Evolutionary conservation across 495 filamentous ascomycete species (phyloP), one percentile per base, ranked within the genome.

Genomic region (Aspergillus ellipticus): DNA sequence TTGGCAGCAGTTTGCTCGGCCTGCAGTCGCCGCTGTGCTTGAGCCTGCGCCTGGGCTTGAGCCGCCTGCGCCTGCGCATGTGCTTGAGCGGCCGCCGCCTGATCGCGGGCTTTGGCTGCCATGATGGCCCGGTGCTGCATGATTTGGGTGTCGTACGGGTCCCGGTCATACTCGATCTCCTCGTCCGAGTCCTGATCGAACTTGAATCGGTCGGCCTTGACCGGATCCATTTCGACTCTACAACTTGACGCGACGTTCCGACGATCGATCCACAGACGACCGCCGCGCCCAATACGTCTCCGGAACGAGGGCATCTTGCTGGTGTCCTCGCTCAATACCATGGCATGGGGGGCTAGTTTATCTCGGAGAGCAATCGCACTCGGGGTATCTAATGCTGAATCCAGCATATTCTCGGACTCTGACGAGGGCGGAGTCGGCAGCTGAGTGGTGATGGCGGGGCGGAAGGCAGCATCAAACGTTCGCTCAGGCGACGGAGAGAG

Each of bases 371-470:
- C 66, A 37, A 79, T 65, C 35, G 73, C 62, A 29, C 69, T 73
- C 20, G 70, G 55, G 56, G 68, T 72, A 54, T 74, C 73, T 71
- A 70, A 72, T 46, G 74, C 60, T 57, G 66, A 67, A 41, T 83
- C 80, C 59, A 70, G 70, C 59, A 74, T 73, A 55, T 77, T 81
- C 53, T 82, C 86, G 9, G 86, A 88, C 51, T 85, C 83, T 55
- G 89, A 90, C 29, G 89, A 85, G 51, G 92, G 92, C 13, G 92
- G 92, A 20, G 91, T 96, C 63, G 91, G 89, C 58, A 92, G 72
- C 68, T 91, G 92, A 42, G 90, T 84, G 24, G 87, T 89, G 62
- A 88, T 90, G 48, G 90, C 91, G 52, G 85, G 84, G 58, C 92
- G 86, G 70, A 87, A 92, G 22, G 79, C 77, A 49, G 82, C 79